Evolutionary conservation across 2,329 filamentous ascomycete species (phyloP), one percentile per base, ranked within the genome.

Genomic region (Stachybotrys elegans): DNA sequence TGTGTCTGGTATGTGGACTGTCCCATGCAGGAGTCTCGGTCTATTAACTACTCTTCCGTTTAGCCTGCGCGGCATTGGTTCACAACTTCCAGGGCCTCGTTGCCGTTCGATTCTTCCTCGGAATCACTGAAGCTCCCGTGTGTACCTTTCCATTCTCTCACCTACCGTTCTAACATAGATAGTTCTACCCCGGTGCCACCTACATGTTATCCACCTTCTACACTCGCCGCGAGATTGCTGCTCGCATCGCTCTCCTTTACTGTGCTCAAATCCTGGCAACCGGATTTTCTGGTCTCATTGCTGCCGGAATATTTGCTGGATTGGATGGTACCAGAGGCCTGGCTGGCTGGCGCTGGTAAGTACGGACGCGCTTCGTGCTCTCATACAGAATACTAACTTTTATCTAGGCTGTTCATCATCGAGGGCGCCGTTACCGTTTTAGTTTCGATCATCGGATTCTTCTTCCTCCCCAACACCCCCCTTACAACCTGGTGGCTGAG

Each of bases 231-330:
- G 83, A 84, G 58, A 66, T 84, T 2, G 79, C 76, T 5, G 67
- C 83, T 23, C 70, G 81, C 4, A 83, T 81, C 22, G 78, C 80
- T 4, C 64, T 83, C 3, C 69, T 67, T 2, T 67, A 75, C 49
- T 80, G 80, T 2, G 84, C 82, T 0, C 79, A 81, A 6, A 69
- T 87, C 13, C 72, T 87, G 2, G 82, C 79, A 1, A 83, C 82
- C 2, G 83, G 83, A 0, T 86, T 88, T 54, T 83, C 81, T 0
- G 83, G 81, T 2, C 60, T 81, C 4, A 76, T 82, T 25, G 73
- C 76, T 1, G 77, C 76, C 1, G 78, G 83, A 2, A 83, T 88
- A 42, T 79, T 78, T 2, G 56, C 51, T 11, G 57, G 57, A 3
- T 44, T 60, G 43, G 57, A 60, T 8, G 70, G 73, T 3, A 62